Conservation (phyloP, 331 rosid genomes). For the Spiraea crenata region DNA sequence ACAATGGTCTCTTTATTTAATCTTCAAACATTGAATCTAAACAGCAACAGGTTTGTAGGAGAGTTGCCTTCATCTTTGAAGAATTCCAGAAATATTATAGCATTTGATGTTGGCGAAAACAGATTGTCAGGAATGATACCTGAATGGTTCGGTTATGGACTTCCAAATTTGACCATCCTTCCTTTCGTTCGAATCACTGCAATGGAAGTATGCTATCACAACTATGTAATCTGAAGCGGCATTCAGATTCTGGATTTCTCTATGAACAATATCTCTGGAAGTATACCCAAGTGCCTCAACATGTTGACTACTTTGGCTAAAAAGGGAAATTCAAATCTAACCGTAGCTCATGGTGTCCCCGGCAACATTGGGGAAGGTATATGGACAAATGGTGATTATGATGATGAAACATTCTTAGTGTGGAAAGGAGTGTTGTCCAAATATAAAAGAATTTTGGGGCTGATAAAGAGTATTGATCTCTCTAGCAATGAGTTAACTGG, state of each 20-base stretch:
- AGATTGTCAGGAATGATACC: neutral
- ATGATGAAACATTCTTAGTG: neutral
- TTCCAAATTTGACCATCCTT: neutral
- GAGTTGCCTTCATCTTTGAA: neutral
- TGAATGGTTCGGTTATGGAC: neutral
- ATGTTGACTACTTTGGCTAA: neutral
- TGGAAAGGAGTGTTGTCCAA: neutral
- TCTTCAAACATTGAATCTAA: neutral
- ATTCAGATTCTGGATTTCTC: neutral
- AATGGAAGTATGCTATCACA: neutral
- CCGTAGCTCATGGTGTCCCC: neutral
- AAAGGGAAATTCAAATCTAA: fast-evolving
- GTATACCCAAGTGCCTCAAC: neutral
- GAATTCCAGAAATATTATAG: neutral
- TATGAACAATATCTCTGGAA: neutral
- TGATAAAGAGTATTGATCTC: neutral
- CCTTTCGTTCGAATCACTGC: neutral
- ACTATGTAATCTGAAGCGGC: neutral
- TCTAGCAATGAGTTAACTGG: neutral
- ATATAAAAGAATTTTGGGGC: neutral
- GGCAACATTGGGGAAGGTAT: no score
- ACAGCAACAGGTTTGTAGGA: neutral
- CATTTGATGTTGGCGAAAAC: conserved; percentile 15
- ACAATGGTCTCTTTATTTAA: neutral
- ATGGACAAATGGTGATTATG: neutral